Base-by-base conservation (phyloP, 2,329 filamentous ascomycete species). In the Arthrobotrys sinensis region DNA sequence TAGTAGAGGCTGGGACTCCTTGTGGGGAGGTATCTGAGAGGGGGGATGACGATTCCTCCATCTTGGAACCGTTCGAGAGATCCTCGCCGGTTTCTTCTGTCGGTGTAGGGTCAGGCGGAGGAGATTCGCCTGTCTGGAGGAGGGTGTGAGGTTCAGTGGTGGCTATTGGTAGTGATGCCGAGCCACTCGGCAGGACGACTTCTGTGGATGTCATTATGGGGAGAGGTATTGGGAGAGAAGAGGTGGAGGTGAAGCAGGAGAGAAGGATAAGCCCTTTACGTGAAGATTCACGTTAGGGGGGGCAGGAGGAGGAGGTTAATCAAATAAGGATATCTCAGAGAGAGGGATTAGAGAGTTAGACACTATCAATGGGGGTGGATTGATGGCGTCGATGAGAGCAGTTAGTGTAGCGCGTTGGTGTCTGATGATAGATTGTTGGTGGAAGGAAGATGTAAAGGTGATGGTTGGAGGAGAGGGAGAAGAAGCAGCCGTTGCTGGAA, bases 181-280 rank as follows among this genome's bases (percentile, higher is more conserved):
- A 36, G 10, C 34, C 57, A 68, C 48, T 71, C 60, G 66, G 73
- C 60, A 32, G 73, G 19, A 66, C 50, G 50, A 64, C 55, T 34
- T 77, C 73, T n/a, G 64, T 71, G 3, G 73, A 77, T 6, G 73
- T 69, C 73, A 77, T 77, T 32, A n/a, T 75, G 63, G 46, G 11
- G 57, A 16, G 28, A 50, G n/a, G 16, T 28, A n/a, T 21, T 5
- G 21, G 19, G 48, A 52, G 62, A n/a, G 36, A 48, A 19, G 16
- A 12, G 14, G 24, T 16, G 16, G 43, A 36, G 21, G 28, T 46
- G 50, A 57, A n/a, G 19, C 24, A 28, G 24, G 65, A 19, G 8
- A 38, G 24, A 24, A 40, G 32, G 46, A 46, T 38, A 4, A 34
- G 10, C 24, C 21, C 34, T 24, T 38, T 28, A 62, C 45, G 43